These are phyloP conservation scores for Croton setiger DNA, from an alignment of 441 rosid species.

Conservation along the genomic window DNA sequence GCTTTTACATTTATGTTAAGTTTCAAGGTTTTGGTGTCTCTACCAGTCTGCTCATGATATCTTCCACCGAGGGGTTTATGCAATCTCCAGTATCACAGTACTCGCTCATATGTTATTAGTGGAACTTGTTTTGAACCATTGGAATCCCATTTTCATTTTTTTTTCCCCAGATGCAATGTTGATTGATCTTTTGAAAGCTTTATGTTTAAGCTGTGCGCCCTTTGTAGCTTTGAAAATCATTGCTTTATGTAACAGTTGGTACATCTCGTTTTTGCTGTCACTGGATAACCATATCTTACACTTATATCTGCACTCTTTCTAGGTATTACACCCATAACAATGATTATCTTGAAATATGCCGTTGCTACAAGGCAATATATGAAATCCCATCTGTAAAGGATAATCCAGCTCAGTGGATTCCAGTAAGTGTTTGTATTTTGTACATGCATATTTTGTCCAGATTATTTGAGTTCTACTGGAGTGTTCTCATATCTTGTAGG, in stretches of 20 bases:
- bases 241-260: slow-evolving; percentile 1
- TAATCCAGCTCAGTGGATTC: slow-evolving; percentile 69
- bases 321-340: slow-evolving; percentile 87
- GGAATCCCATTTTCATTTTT: background rate
- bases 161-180: background rate
- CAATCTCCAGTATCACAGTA: background rate
- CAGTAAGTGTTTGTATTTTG: slow-evolving; percentile 41
- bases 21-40: background rate
- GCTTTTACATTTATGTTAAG: background rate
- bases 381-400: slow-evolving; percentile 86
- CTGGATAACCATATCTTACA: slow-evolving; percentile 4
- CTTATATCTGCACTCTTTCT: slow-evolving; percentile 13
- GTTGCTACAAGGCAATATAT: slow-evolving; percentile 93
- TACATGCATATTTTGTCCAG: background rate
- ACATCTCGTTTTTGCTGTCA: background rate
- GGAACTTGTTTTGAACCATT: background rate
- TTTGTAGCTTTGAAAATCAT: background rate
- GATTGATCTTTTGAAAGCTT: background rate
- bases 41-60: no score
- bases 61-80: no score
- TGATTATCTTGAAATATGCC: slow-evolving; percentile 91
- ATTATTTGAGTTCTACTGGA: slow-evolving; percentile 8
- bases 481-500: slow-evolving; percentile 37
- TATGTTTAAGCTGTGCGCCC: background rate
- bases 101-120: no score